Evolutionary conservation across 129 eudicot genomes (phyloP).

Genomic region (Helianthus tuberosus): DNA sequence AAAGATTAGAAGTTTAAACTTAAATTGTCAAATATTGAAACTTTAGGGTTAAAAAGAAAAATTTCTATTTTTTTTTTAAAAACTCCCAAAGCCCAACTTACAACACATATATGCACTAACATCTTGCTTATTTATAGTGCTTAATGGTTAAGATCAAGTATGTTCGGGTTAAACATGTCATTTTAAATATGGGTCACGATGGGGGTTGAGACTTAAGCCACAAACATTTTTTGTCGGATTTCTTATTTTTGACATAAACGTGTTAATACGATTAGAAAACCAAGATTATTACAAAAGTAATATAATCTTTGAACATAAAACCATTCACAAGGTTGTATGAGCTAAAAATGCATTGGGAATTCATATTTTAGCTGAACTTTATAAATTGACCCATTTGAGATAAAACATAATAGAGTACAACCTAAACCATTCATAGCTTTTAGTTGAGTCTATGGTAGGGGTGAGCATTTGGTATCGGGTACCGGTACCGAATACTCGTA

Average conservation of each 20-base stretch:
- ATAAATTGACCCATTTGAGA: background rate
- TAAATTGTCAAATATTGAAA: too few relatives aligned
- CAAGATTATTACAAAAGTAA: background rate
- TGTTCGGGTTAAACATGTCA: too few relatives aligned
- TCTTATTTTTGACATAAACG: background rate
- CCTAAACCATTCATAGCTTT: background rate
- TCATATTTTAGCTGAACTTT: background rate
- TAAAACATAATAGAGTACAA: background rate
- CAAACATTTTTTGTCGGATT: background rate
- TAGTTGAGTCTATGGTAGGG: slow-evolving; percentile 1
- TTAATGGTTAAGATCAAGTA: too few relatives aligned
- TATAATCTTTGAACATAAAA: background rate
- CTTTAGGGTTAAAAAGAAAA: too few relatives aligned
- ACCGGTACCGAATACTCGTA: too few relatives aligned
- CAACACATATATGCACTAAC: too few relatives aligned
- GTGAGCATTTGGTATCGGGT: too few relatives aligned
- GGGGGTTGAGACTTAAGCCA: background rate
- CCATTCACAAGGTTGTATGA: background rate
- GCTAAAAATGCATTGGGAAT: background rate
- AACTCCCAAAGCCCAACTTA: too few relatives aligned
- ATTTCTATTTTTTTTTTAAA: too few relatives aligned
- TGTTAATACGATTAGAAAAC: background rate
- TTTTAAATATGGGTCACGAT: background rate
- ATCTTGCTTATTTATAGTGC: too few relatives aligned
- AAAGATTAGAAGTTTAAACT: too few relatives aligned